Conservation (phyloP, 306 rosid species). For the Citrullus mucosospermus region DNA sequence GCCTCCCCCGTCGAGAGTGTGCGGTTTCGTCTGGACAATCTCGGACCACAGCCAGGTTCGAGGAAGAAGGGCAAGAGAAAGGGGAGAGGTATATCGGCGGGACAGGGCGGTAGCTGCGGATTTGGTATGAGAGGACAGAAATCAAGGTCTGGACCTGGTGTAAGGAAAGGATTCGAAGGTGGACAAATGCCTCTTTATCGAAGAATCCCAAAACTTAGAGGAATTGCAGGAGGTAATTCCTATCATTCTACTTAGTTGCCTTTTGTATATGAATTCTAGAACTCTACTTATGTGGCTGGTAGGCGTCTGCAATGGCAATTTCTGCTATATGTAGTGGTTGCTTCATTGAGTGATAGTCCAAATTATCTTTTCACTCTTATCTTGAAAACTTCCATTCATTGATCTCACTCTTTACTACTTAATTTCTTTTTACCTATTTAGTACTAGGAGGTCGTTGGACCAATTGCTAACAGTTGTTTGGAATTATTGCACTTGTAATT, state of each 20-base stretch:
- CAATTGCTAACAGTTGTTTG: not conserved
- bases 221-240: slow-evolving; percentile 87
- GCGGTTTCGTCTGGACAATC: slow-evolving; percentile 66
- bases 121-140: slow-evolving; percentile 98
- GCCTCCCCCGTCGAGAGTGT: slow-evolving; percentile 11
- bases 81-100: slow-evolving; percentile 88
- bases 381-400: not conserved
- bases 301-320: not conserved
- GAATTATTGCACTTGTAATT: not conserved
- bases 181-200: slow-evolving; percentile 98
- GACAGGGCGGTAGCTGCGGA: slow-evolving; percentile 97
- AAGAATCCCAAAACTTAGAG: slow-evolving; percentile 71
- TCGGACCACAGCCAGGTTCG: slow-evolving; percentile 94
- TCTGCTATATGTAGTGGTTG: not conserved
- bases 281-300: not conserved
- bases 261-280: not conserved
- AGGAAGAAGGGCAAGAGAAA: slow-evolving; percentile 79
- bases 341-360: not conserved
- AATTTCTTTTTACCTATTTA: not conserved
- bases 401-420: not conserved
- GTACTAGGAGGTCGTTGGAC: not conserved
- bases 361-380: not conserved
- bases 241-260: not conserved
- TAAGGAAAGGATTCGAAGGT: slow-evolving; percentile 75
- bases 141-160: slow-evolving; percentile 90